Evolutionary conservation across 2,329 filamentous ascomycete species (phyloP).

Genomic region (Fusarium ramigenum): DNA sequence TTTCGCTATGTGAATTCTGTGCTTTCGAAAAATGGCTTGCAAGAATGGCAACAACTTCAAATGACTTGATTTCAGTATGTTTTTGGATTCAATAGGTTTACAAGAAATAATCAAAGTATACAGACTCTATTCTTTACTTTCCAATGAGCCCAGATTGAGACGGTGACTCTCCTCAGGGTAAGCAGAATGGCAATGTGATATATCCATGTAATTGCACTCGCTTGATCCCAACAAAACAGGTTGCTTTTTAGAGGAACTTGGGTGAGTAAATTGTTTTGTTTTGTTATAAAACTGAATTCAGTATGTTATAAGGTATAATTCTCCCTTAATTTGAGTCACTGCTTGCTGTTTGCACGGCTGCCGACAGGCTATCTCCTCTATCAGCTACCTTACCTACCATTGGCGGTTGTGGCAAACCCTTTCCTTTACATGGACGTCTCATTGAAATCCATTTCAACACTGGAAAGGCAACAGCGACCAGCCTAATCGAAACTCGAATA

Average conservation of each 20-base stretch:
- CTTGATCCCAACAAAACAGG: rapidly evolving
- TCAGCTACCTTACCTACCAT: too few species aligned
- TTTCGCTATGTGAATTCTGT: background rate
- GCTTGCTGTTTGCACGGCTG: background rate
- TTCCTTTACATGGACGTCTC: background rate
- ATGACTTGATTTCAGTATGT: background rate
- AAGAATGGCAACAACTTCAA: too few species aligned
- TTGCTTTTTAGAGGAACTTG: background rate
- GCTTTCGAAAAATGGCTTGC: background rate
- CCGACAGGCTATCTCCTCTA: background rate
- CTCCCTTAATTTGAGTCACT: rapidly evolving
- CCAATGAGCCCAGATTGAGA: background rate
- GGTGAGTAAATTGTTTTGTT: background rate
- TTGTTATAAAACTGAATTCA: rapidly evolving
- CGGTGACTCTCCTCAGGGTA: background rate
- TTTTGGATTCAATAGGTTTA: background rate
- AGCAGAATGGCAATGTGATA: background rate
- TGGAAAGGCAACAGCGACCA: background rate
- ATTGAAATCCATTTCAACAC: background rate
- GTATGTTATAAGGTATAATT: rapidly evolving
- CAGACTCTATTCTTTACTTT: background rate
- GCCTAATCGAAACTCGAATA: rapidly evolving
- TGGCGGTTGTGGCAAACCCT: background rate
- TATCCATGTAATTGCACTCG: too few species aligned
- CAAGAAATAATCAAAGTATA: background rate